Base-by-base conservation (phyloP, 495 filamentous ascomycete species). In the Thozetella sp. region DNA sequence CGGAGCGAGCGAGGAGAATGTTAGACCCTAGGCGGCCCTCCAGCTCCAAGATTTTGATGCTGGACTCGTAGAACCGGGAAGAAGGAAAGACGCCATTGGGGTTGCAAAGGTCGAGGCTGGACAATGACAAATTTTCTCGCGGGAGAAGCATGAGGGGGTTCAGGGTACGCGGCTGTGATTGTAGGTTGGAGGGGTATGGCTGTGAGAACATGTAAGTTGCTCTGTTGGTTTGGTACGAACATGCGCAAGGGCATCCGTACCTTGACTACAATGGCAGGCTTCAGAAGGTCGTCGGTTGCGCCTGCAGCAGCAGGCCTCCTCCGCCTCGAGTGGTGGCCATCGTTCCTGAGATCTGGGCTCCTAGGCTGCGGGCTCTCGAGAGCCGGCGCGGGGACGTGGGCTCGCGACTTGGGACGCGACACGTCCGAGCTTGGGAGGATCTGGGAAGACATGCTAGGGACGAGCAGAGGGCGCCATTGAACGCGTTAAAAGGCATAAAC, bases 1-100 rank as follows among this genome's bases (percentile, higher is more conserved):
- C 80, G 22, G 86, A 76, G 52, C 86, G 79, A 25, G 88, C 90
- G 45, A 92, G 81, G 11, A 97, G 82, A 1, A 96, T 80, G 34
- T 77, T 75, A 25, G 80, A 80, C 4, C 78, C 75, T 19, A 75
- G 70, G 55, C 82, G 82, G 25, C 80, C 71, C 54, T 87, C 84
- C 50, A 81, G 74, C 56, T 90, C 87, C 22, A 91, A 69, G 24
- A 85, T 79, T 48, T 84, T 84, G 43, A 90, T 85, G 59, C 82
- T 80, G 2, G 86, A 82, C 27, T 83, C 80, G 69, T 85, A 90
- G 22, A 82, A 70, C 22, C 82, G 79, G 2, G 83, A 78, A 13
- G 80, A 71, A 3, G 84, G 75, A 25, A 86, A 72, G 37, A 72
- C 72, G 54, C 77, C 80, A 27, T 82, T 73, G 9, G 83, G 80